These are phyloP conservation scores for Talaromyces albobiverticillius DNA, from an alignment of 2,329 filamentous ascomycete species.

Conservation along the genomic window DNA sequence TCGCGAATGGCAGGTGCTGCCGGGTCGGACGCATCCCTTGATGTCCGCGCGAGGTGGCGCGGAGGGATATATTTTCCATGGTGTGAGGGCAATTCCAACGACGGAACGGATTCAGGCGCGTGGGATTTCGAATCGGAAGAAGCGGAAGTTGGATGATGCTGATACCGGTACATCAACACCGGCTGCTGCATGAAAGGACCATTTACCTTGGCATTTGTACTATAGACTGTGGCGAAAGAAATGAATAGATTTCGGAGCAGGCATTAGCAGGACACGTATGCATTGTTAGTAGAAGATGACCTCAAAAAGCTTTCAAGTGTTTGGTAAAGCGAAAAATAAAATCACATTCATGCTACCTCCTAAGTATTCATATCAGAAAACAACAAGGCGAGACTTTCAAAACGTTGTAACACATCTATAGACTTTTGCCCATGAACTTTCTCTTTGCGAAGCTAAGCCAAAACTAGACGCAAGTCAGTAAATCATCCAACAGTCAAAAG, in stretches of 20 bases:
- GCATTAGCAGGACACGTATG: background rate
- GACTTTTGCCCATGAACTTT: constrained; percentile 97
- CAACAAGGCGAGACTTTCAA: constrained; percentile 6
- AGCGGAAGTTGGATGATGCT: constrained; percentile 54
- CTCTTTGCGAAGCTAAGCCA: constrained; percentile 99
- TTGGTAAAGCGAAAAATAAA: background rate
- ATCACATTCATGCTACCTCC: constrained; percentile 12
- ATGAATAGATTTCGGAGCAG: background rate
- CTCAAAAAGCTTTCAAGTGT: background rate
- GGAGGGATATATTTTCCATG: constrained; percentile 88
- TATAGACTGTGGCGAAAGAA: background rate
- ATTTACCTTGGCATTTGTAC: background rate
- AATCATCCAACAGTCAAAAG: background rate
- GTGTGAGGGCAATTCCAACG: constrained; percentile 73
- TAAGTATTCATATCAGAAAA: background rate
- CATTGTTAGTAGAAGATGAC: too few species aligned
- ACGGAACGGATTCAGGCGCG: constrained; percentile 78
- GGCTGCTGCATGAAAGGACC: background rate
- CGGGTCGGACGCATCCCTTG: constrained; percentile 84
- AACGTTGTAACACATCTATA: constrained; percentile 51
- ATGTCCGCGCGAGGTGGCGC: constrained; percentile 88
- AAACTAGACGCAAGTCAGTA: constrained; percentile 64
- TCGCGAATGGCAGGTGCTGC: constrained; percentile 84
- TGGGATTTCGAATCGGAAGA: constrained; percentile 66
- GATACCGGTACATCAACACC: constrained; percentile 6